phyloP scores from a whole-genome alignment of 352 stramenopile genomes.

The Globisporangium nagaii region DNA sequence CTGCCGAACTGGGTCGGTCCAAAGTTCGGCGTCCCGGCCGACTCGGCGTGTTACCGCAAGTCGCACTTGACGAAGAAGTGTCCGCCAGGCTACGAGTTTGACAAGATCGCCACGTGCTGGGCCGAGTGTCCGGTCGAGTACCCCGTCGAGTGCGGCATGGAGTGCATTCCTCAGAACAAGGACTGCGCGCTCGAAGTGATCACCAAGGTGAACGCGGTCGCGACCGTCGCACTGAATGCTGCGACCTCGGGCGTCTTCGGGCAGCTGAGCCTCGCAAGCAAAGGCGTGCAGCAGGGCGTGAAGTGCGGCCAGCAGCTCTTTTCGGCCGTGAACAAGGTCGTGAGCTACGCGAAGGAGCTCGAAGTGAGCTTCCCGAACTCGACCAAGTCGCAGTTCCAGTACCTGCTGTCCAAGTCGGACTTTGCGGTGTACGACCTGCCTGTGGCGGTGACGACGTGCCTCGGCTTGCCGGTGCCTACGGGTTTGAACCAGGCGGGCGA shows the following conservation, averaged over 20 bases:
- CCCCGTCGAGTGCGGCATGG: slow-evolving; percentile 59
- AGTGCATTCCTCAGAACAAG: slow-evolving; percentile 67
- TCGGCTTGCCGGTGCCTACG: slow-evolving; percentile 16
- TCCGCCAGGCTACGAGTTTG: slow-evolving; percentile 20
- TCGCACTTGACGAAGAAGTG: slow-evolving; percentile 14
- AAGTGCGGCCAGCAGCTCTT: slow-evolving; percentile 50
- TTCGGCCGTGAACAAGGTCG: slow-evolving; percentile 33
- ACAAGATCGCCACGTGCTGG: slow-evolving; percentile 55
- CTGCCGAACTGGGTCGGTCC: slow-evolving; percentile 19
- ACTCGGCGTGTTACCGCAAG: slow-evolving; percentile 21
- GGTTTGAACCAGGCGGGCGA: slow-evolving; percentile 4
- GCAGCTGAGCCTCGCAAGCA: slow-evolving; percentile 30
- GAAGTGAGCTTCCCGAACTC: slow-evolving; percentile 29
- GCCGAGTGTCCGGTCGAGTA: slow-evolving; percentile 67
- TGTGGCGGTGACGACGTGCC: slow-evolving; percentile 36
- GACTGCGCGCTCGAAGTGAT: slow-evolving; percentile 50
- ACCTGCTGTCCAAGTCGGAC: slow-evolving; percentile 54
- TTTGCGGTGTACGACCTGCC: slow-evolving; percentile 48
- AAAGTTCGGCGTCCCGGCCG: slow-evolving; percentile 8
- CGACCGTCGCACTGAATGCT: slow-evolving; percentile 42
- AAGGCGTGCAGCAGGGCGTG: slow-evolving; percentile 35
- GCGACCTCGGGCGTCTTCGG: slow-evolving; percentile 52
- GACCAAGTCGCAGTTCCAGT: slow-evolving; percentile 42
- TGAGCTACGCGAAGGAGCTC: slow-evolving; percentile 32
- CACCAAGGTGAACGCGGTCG: slow-evolving; percentile 39